Conservation (phyloP, 2,329 filamentous ascomycete species). For the Mariannaea sp. region DNA sequence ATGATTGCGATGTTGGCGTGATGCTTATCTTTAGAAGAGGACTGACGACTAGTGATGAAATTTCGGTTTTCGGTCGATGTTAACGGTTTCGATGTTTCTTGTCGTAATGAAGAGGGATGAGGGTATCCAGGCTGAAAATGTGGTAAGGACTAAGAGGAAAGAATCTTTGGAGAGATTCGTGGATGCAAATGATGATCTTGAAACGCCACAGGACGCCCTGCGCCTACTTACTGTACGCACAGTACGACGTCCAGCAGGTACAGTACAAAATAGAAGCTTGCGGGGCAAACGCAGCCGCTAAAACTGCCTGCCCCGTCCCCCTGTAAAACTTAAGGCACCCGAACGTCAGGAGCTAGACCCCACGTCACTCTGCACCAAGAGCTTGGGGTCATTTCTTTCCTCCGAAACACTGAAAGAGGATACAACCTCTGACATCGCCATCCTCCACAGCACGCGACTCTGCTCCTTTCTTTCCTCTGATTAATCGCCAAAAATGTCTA, state of each 20-base stretch:
- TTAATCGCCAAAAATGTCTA: too few species aligned
- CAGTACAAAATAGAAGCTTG: conserved; percentile 1
- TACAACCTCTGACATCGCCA: not conserved
- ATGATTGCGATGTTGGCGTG: conserved; percentile 53
- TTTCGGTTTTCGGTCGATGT: not conserved
- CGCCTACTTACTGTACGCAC: too few species aligned
- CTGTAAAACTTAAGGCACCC: conserved; percentile 2
- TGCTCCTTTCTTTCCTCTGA: too few species aligned
- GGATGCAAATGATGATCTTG: not conserved
- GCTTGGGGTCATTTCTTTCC: conserved; percentile 3
- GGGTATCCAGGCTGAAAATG: not conserved
- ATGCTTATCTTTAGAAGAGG: not conserved
- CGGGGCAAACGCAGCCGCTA: conserved; percentile 24
- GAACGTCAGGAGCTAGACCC: conserved; percentile 29
- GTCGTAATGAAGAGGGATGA: too few species aligned
- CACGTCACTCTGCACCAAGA: conserved; percentile 23
- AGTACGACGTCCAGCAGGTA: not conserved
- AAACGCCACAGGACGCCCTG: not conserved
- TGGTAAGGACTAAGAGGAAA: not conserved
- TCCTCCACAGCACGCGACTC: not conserved
- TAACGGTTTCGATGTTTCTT: too few species aligned
- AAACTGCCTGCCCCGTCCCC: not conserved
- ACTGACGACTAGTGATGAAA: not conserved
- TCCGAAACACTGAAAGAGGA: conserved; percentile 5
- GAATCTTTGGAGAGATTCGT: not conserved